Evolutionary conservation across 345 rosid genomes (phyloP).

Genomic region (Lepidium sativum): DNA sequence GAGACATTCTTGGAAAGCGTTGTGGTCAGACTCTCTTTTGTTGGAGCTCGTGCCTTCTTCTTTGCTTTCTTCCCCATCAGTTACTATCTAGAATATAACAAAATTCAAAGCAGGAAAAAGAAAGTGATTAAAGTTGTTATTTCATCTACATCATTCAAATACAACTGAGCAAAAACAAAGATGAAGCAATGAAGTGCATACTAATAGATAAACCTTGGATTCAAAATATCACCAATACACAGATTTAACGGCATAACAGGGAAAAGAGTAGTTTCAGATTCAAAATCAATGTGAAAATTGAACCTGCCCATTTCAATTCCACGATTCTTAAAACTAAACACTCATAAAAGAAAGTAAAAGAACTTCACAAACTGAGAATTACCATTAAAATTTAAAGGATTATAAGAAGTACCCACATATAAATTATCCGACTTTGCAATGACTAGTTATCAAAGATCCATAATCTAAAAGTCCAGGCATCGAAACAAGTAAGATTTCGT

Average conservation of each 20-base stretch:
- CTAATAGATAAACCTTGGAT: neutral
- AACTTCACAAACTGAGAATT: neutral
- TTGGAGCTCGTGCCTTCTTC: conserved; percentile 57
- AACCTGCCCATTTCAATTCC: neutral
- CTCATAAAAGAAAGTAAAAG: too few species aligned
- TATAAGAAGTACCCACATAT: neutral
- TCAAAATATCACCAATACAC: conserved; percentile 7
- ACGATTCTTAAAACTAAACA: neutral
- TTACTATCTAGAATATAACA: conserved; percentile 26
- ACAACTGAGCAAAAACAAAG: neutral
- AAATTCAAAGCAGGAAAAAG: neutral
- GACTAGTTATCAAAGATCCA: conserved; percentile 10
- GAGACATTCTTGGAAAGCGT: conserved; percentile 31
- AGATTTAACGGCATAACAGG: neutral
- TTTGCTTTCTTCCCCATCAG: conserved; percentile 83
- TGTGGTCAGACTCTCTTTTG: conserved; percentile 40
- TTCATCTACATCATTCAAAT: neutral
- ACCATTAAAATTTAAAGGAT: neutral
- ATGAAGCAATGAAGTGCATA: neutral
- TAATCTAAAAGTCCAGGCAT: neutral
- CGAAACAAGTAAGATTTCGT: conserved; percentile 14
- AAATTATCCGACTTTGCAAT: neutral
- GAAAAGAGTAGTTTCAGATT: neutral
- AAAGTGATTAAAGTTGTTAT: neutral
- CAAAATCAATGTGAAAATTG: neutral